A percentile compares a stretch with the other conserved stretches of the same genome.
phyloP scores from a whole-genome alignment of 768 basidiomycete species.

The Lactarius vividus region DNA sequence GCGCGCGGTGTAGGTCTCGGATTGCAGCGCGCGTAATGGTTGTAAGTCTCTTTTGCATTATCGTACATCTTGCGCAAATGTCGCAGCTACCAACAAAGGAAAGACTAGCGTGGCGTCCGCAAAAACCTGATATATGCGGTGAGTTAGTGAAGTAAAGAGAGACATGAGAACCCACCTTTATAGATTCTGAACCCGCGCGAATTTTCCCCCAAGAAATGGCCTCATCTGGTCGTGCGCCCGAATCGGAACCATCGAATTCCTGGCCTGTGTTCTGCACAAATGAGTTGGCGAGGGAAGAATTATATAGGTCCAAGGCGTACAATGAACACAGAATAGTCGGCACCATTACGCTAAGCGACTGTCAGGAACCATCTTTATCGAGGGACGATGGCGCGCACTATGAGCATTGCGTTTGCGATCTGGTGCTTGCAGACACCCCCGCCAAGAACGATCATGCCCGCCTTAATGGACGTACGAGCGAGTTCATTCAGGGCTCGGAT shows the following conservation, averaged over 20 bases:
- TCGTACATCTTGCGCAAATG: slow-evolving; percentile 63
- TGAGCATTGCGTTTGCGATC: slow-evolving; percentile 99
- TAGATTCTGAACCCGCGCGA: slow-evolving; percentile 74
- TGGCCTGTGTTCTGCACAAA: slow-evolving; percentile 85
- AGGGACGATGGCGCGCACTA: slow-evolving; percentile 52
- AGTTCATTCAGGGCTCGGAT: slow-evolving; percentile 91
- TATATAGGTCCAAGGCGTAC: slow-evolving; percentile 42
- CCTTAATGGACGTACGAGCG: slow-evolving; percentile 81
- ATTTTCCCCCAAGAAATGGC: slow-evolving; percentile 99
- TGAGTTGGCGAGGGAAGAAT: not conserved
- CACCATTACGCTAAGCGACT: slow-evolving; percentile 80
- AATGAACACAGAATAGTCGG: slow-evolving; percentile 96
- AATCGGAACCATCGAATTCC: slow-evolving; percentile 98
- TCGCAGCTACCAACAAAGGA: slow-evolving; percentile 91
- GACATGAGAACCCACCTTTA: slow-evolving; percentile 54
- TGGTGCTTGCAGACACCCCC: slow-evolving; percentile 99
- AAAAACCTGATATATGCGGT: slow-evolving; percentile 50
- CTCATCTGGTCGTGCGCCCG: slow-evolving; percentile 95
- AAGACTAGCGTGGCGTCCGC: slow-evolving; percentile 98
- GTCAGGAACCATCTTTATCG: slow-evolving; percentile 22
- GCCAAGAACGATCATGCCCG: slow-evolving; percentile 97
- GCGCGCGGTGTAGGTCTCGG: not conserved
- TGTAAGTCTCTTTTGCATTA: slow-evolving; percentile 3
- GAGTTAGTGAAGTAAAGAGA: not conserved
- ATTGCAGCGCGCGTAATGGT: not conserved